Conservation (phyloP, 2,329 filamentous ascomycete genomes). For the Pseudocercospora ulei region DNA sequence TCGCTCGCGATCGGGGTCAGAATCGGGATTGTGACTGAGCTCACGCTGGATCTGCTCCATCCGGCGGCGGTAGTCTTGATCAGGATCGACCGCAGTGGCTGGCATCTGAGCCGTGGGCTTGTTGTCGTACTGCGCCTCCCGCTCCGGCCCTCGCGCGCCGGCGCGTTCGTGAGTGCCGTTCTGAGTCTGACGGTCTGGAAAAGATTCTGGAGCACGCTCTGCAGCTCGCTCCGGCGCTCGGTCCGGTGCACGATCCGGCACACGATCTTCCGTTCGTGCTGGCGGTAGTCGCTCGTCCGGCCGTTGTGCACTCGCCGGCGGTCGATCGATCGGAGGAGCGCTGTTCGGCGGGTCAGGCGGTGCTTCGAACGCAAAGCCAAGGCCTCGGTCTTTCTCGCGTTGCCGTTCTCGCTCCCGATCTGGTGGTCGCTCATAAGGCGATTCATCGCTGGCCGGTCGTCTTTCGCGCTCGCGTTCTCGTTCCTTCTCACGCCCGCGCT, state of each 20-base stretch:
- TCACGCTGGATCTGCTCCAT: conserved; percentile 42
- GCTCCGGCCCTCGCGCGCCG: conserved; percentile 19
- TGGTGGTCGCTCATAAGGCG: conserved; percentile 23
- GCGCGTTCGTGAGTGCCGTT: conserved; percentile 16
- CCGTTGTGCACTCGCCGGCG: conserved; percentile 14
- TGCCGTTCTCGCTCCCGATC: conserved; percentile 23
- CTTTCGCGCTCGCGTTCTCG: conserved; percentile 18
- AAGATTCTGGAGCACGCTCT: conserved; percentile 7
- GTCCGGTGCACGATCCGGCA: conserved; percentile 11
- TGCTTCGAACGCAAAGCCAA: conserved; percentile 32
- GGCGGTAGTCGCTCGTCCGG: conserved; percentile 8
- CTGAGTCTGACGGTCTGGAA: conserved; percentile 10
- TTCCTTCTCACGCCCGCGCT: conserved; percentile 19
- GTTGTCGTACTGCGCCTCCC: conserved; percentile 18
- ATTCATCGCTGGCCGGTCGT: conserved; percentile 24
- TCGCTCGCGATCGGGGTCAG: conserved; percentile 31
- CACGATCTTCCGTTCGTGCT: conserved; percentile 9
- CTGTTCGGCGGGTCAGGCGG: conserved; percentile 24
- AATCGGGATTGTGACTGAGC: conserved; percentile 32
- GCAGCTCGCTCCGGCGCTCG: conserved; percentile 10
- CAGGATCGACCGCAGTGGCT: conserved; percentile 37
- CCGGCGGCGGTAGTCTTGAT: conserved; percentile 45
- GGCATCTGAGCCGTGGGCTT: conserved; percentile 19
- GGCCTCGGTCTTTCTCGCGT: conserved; percentile 26
- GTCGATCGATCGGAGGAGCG: conserved; percentile 14